phyloP scores from a whole-genome alignment of 345 rosid species.

The Lumnitzera racemosa region DNA sequence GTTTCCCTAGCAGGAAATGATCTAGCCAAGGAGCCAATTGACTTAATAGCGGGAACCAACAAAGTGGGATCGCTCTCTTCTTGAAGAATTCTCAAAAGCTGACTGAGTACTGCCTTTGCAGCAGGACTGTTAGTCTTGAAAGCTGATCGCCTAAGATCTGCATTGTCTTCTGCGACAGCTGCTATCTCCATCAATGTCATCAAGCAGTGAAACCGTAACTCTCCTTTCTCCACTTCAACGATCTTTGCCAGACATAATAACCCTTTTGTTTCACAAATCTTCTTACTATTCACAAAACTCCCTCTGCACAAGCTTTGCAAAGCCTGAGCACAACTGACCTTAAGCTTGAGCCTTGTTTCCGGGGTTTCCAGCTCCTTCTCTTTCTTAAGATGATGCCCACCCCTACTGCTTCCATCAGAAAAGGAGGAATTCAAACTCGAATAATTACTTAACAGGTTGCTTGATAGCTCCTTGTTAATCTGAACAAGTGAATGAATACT shows the following conservation, averaged over 20 bases:
- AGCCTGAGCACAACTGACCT: slow-evolving; percentile 42
- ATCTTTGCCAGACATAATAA: slow-evolving; percentile 45
- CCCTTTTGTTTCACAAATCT: slow-evolving; percentile 50
- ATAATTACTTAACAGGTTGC: slow-evolving; percentile 5
- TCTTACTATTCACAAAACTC: slow-evolving; percentile 27
- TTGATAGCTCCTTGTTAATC: slow-evolving; percentile 36
- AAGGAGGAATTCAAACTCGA: slow-evolving; percentile 9
- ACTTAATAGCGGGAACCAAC: slow-evolving; percentile 33
- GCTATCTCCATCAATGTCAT: slow-evolving; percentile 49
- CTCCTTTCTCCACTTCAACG: slow-evolving; percentile 38
- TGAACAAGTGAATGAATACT: slow-evolving; percentile 47
- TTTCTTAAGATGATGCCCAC: slow-evolving; percentile 24
- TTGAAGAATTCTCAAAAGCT: slow-evolving; percentile 41
- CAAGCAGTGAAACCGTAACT: slow-evolving; percentile 40
- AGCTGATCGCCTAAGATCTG: slow-evolving; percentile 47
- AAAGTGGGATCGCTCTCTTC: slow-evolving; percentile 25
- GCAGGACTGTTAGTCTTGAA: slow-evolving; percentile 56
- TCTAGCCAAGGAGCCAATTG: slow-evolving; percentile 51
- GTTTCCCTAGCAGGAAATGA: slow-evolving; percentile 52
- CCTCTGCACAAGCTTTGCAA: slow-evolving; percentile 37
- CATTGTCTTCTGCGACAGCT: slow-evolving; percentile 31
- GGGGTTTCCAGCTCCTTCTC: slow-evolving; percentile 38
- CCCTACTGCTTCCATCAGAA: slow-evolving; percentile 34
- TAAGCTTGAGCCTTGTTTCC: slow-evolving; percentile 28
- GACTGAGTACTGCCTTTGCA: slow-evolving; percentile 51